phyloP scores from a whole-genome alignment of 2,329 filamentous ascomycete genomes.

The Stenocarpella maydis region DNA sequence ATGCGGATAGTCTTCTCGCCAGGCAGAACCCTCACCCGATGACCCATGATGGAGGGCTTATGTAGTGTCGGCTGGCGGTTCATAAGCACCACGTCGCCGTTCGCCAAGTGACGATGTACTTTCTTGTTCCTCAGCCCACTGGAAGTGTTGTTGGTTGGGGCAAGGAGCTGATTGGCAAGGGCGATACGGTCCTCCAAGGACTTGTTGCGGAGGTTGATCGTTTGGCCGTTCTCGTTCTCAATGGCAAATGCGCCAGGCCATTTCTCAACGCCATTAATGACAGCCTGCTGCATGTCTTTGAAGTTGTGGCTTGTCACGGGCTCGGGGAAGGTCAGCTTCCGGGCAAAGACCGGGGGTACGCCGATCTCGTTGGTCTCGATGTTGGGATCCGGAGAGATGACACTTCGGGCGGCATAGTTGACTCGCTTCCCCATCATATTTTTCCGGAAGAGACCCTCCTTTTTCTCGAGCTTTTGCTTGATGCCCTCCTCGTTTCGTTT shows the following conservation, averaged over 20 bases:
- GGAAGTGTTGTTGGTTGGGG: slow-evolving; percentile 77
- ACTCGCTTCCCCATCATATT: slow-evolving; percentile 99
- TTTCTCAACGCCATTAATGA: slow-evolving; percentile 91
- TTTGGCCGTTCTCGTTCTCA: slow-evolving; percentile 93
- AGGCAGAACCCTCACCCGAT: slow-evolving; percentile 88
- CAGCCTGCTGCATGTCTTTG: slow-evolving; percentile 92
- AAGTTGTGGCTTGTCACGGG: slow-evolving; percentile 98
- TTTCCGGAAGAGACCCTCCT: slow-evolving; percentile 96
- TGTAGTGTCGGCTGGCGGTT: slow-evolving; percentile 97
- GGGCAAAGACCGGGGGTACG: slow-evolving; percentile 96
- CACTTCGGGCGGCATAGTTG: slow-evolving; percentile 95
- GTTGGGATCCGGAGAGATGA: slow-evolving; percentile 97
- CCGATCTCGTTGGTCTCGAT: slow-evolving; percentile 99
- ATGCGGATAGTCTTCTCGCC: slow-evolving; percentile 98
- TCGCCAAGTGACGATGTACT: slow-evolving; percentile 93
- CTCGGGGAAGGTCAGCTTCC: slow-evolving; percentile 94
- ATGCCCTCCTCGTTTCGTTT: slow-evolving; percentile 89
- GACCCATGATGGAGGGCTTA: slow-evolving; percentile 99
- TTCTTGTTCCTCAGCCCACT: slow-evolving; percentile 90
- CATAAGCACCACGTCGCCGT: slow-evolving; percentile 97
- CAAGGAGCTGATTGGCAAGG: slow-evolving; percentile 90
- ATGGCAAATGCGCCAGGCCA: slow-evolving; percentile 96
- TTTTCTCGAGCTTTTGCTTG: slow-evolving; percentile 98
- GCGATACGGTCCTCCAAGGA: slow-evolving; percentile 87
- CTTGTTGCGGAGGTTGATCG: slow-evolving; percentile 87